Conservation (phyloP, 768 basidiomycete species). For the Podaxis carcinomalis region DNA sequence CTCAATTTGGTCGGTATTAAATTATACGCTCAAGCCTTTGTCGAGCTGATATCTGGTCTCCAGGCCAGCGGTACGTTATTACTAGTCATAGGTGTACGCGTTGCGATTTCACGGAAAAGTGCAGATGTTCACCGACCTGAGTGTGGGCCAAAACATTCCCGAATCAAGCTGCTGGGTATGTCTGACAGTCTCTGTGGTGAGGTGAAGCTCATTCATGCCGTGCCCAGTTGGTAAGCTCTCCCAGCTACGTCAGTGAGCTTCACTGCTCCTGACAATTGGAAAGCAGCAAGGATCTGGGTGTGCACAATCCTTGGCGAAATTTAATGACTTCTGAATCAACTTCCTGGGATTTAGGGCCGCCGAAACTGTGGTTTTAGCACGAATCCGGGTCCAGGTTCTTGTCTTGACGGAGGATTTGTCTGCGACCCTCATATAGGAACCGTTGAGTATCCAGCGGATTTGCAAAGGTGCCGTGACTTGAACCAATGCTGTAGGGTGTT, state of each 20-base stretch:
- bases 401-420: slow-evolving; percentile 26
- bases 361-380: slow-evolving; percentile 53
- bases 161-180: too few relatives aligned
- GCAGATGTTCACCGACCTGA: too few relatives aligned
- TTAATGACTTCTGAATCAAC: slow-evolving; percentile 18
- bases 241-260: slow-evolving; percentile 36
- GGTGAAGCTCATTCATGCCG: too few relatives aligned
- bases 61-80: too few relatives aligned
- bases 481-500: slow-evolving; percentile 28
- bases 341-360: slow-evolving; percentile 13
- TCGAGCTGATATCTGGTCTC: too few relatives aligned
- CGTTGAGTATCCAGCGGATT: slow-evolving; percentile 18
- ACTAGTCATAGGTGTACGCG: too few relatives aligned
- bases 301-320: slow-evolving; percentile 38
- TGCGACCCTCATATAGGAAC: slow-evolving; percentile 47
- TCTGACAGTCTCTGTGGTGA: too few relatives aligned
- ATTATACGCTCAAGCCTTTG: too few relatives aligned
- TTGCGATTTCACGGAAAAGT: too few relatives aligned
- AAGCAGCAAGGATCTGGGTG: slow-evolving; percentile 53
- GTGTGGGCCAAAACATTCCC: too few relatives aligned
- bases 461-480: too few relatives aligned
- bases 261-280: slow-evolving; percentile 59
- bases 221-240: slow-evolving; percentile 34
- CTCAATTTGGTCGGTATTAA: too few relatives aligned
- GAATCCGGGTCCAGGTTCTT: slow-evolving; percentile 9